Percentiles rank a stretch among this genome's conserved stretches.
Conservation (phyloP, 352 stramenopile genomes). For the Pythium aphanidermatum region DNA sequence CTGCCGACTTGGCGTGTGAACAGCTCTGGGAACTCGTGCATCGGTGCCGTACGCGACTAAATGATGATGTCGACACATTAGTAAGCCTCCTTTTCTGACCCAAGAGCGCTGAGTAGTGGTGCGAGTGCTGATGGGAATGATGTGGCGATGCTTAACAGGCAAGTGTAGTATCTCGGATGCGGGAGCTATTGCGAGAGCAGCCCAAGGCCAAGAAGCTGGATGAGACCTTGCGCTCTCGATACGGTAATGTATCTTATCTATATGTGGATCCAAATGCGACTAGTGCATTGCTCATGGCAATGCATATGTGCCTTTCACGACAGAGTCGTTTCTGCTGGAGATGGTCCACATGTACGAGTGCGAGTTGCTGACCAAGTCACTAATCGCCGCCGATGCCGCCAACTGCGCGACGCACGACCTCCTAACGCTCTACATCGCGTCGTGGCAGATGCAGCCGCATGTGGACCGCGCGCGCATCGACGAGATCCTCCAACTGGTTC, state of each 20-base stretch:
- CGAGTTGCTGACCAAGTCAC: constrained; percentile 70
- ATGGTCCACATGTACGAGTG: constrained; percentile 72
- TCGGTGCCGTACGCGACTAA: constrained; percentile 46
- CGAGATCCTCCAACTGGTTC: constrained; percentile 53
- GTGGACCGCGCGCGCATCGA: constrained; percentile 55
- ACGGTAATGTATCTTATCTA: constrained; percentile 25
- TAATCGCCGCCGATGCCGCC: constrained; percentile 66
- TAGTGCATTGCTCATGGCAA: neutral
- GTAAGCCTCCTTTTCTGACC: too few species aligned
- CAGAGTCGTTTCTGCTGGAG: constrained; percentile 57
- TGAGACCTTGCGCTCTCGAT: constrained; percentile 32
- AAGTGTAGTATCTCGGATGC: constrained; percentile 42
- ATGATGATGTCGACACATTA: constrained; percentile 42
- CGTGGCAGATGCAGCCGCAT: constrained; percentile 85
- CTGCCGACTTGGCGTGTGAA: neutral
- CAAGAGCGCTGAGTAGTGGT: too few species aligned
- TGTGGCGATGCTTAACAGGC: neutral
- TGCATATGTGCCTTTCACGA: neutral
- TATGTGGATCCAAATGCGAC: neutral
- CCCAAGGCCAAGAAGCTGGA: constrained; percentile 20
- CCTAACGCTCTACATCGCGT: constrained; percentile 69
- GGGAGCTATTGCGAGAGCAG: constrained; percentile 22
- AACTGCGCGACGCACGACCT: constrained; percentile 63
- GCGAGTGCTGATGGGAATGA: too few species aligned
- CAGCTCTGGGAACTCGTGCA: constrained; percentile 72